Base-by-base conservation (phyloP, 768 basidiomycete genomes). In the Tylopilus vinaceipallidus region DNA sequence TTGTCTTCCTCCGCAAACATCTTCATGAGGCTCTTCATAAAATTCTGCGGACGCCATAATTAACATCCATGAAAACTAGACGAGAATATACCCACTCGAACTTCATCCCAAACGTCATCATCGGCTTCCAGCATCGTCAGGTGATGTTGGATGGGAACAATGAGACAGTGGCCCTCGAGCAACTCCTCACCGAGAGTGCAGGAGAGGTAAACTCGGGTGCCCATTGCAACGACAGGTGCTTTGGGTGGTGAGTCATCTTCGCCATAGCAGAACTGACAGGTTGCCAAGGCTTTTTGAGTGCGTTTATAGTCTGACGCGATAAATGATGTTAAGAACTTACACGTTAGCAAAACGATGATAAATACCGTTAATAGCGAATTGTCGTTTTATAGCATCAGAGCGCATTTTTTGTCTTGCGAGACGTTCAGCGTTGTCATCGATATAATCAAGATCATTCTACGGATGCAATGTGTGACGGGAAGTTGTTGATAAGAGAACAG, bases 31-130 rank as follows among this genome's bases (percentile, higher is more conserved):
- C 91, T 94, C 73, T 99, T 99, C 83, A 85, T 84, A 52, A 84
- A 85, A 53, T 84, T 84, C 83, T 85, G 41, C 30, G 16, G 11
- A 40, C 14, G 12, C 20, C 20, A 16, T 39, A 26, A 35, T 55
- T 23, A 64, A 44, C 30, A 20, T 33, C 4, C 11, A 11, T 17
- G 17, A 14, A 32, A 19, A 19, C 33, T 10, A 45, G 4, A 45
- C 8, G 26, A 42, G 23, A 42, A 40, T 36, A 47, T 19, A 68
- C 86, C 47, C 62, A 95, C 95, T 71, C 80, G 79, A 50, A 93
- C 84, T 79, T 98, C 95, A 54, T 98, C 95, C 95, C 95, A 99
- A 20, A 95, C 88, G 60, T 99, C 95, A 54, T 98, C 94, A 56
- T 99, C 95, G 24, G 83, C 89, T 68, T 98, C 95, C 3, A 99